Conservation (phyloP, 768 basidiomycete species). For the Daedaleopsis sinensis region DNA sequence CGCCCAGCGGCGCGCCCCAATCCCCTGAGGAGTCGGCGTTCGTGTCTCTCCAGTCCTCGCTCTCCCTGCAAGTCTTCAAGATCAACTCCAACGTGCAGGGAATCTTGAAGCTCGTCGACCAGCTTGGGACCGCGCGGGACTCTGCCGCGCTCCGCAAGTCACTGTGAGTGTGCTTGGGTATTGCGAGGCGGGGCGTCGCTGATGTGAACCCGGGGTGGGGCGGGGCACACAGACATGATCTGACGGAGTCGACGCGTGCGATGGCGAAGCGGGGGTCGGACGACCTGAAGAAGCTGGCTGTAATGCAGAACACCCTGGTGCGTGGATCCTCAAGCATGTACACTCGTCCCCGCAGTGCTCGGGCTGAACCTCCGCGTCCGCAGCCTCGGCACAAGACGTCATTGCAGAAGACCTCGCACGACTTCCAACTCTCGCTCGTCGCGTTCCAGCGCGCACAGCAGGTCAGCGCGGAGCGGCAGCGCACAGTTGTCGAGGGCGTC, state of each 20-base stretch:
- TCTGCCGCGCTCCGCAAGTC: conserved; percentile 79
- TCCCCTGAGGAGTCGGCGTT: conserved; percentile 74
- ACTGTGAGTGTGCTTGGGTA: conserved; percentile 58
- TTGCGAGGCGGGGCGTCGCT: conserved; percentile 5
- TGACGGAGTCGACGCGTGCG: conserved; percentile 91
- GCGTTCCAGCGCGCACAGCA: conserved; percentile 93
- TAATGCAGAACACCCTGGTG: conserved; percentile 64
- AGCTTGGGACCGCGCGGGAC: conserved; percentile 85
- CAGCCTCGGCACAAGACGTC: conserved; percentile 83
- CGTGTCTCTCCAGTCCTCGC: conserved; percentile 70
- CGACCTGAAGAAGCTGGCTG: conserved; percentile 87
- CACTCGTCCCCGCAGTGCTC: not conserved
- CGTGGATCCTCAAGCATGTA: conserved; percentile 23
- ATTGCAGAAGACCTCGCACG: conserved; percentile 91
- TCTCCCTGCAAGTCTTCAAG: conserved; percentile 96
- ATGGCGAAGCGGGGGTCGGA: conserved; percentile 95
- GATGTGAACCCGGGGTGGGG: not conserved
- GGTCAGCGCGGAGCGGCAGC: conserved; percentile 85
- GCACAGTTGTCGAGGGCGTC: conserved; percentile 86
- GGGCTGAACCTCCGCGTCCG: not conserved
- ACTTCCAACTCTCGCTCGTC: conserved; percentile 86
- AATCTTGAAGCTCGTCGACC: conserved; percentile 94
- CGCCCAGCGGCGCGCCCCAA: conserved; percentile 36
- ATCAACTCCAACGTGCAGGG: conserved; percentile 97
- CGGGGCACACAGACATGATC: conserved; percentile 67